These are phyloP conservation scores for Symbiotaphrina buchneri DNA, from an alignment of 495 filamentous ascomycete species.

Conservation along the genomic window DNA sequence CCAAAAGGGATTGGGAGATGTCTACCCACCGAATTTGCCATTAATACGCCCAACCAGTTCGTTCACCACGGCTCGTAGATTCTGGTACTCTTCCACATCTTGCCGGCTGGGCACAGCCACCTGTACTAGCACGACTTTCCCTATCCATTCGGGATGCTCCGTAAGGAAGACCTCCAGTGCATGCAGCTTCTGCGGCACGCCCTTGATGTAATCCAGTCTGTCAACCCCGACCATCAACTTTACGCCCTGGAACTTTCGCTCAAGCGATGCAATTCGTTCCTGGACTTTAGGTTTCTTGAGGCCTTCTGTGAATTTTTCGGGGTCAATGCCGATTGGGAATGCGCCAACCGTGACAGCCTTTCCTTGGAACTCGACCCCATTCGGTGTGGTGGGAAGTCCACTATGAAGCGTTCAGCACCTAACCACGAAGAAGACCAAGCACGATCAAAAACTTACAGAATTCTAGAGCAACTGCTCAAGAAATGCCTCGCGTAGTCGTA, in stretches of 20 bases:
- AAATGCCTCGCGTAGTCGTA: slow-evolving; percentile 89
- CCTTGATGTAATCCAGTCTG: slow-evolving; percentile 88
- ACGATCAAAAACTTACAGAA: slow-evolving; percentile 50
- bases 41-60: slow-evolving; percentile 84
- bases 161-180: slow-evolving; percentile 78
- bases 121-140: slow-evolving; percentile 80
- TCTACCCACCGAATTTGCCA: slow-evolving; percentile 48
- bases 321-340: slow-evolving; percentile 90
- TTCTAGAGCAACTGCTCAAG: slow-evolving; percentile 59
- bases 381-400: slow-evolving; percentile 57
- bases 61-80: slow-evolving; percentile 71
- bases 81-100: slow-evolving; percentile 93
- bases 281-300: slow-evolving; percentile 61
- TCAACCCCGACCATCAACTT: slow-evolving; percentile 89
- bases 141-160: slow-evolving; percentile 78
- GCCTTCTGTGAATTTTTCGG: slow-evolving; percentile 79
- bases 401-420: slow-evolving; percentile 21
- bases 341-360: slow-evolving; percentile 53
- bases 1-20: background rate
- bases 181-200: slow-evolving; percentile 83
- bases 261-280: slow-evolving; percentile 51
- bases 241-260: slow-evolving; percentile 64
- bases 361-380: slow-evolving; percentile 56
- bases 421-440: slow-evolving; percentile 1
- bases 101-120: slow-evolving; percentile 80